Base-by-base conservation (phyloP, 345 rosid species). In the Abelmoschus esculentus region DNA sequence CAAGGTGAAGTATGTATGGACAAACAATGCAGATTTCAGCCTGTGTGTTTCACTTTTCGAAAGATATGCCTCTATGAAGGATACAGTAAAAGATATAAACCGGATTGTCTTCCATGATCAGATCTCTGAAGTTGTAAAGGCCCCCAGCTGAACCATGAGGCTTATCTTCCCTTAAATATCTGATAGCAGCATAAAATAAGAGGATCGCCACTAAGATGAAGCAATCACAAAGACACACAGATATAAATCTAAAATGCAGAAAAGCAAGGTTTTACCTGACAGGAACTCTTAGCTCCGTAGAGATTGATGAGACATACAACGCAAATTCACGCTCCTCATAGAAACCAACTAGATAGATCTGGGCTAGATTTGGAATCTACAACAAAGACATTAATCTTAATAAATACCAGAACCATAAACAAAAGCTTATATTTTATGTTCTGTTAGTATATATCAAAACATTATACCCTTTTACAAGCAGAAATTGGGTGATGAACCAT, bases 401-500 rank as follows among this genome's bases (percentile, higher is more conserved):
- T 42, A 73, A 58, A 54, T 42, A 17, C 56, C 61, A 22, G 17
- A 14, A 54, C 19, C 7, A 40, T 8, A 65, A 71, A 49, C 38
- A 62, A 40, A 34, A 31, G 15, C 11, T 4, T 13, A 55, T 10
- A 52, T 32, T 3, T 44, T 4, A 54, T 34, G 19, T 13, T 14
- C 61, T 31, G 22, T 31, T 40, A 26, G 36, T 55, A 44, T 55
- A 44, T 56, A 50, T 76, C 55, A 56, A 70, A 70, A 50, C 70
- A n/a, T 61, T 61, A 26, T 81, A 93, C 98, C 86, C 82, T 87
- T 84, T 88, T 93, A 75, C 98, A 93, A 80, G 97, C 98, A 72
- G 97, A 87, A 72, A 93, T 93, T 0, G 98, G 98, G 77, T 91
- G 98, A 75, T 93, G 96, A 77, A 93, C 96, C 97, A 93, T 93